A percentile compares a stretch with the other conserved stretches of the same genome.
Conservation (phyloP, 805 yeast species). For the Wickerhamomyces sydowiorum region DNA sequence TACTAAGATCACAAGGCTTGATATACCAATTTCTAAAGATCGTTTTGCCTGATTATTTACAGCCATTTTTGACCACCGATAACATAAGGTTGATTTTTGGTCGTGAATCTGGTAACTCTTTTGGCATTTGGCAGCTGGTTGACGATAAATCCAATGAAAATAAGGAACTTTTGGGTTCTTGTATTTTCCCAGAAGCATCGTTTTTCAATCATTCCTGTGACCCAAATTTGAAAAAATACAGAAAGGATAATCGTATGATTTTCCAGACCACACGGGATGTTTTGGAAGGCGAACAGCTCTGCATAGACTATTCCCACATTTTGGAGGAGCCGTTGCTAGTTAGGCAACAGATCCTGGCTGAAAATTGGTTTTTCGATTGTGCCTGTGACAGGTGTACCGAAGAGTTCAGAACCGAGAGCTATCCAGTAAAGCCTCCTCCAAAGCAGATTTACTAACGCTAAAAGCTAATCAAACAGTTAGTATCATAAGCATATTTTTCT, state of each 20-base stretch:
- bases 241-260: constrained; percentile 32
- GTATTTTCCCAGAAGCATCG: constrained; percentile 57
- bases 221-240: constrained; percentile 46
- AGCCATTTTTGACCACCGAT: constrained; percentile 30
- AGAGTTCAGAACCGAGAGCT: constrained; percentile 21
- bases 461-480: constrained; percentile 14
- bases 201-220: constrained; percentile 63
- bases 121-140: constrained; percentile 57
- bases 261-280: constrained; percentile 40
- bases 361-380: constrained; percentile 59
- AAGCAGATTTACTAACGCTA: constrained; percentile 33
- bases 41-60: constrained; percentile 30
- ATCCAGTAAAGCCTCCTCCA: constrained; percentile 36
- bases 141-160: constrained; percentile 34
- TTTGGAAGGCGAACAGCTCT: constrained; percentile 40
- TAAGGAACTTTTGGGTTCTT: constrained; percentile 52
- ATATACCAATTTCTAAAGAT: constrained; percentile 43
- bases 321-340: constrained; percentile 31
- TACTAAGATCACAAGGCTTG: constrained; percentile 40
- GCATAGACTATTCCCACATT: constrained; percentile 56
- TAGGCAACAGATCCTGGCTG: constrained; percentile 37
- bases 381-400: constrained; percentile 40
- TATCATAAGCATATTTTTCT: not conserved
- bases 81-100: constrained; percentile 46
- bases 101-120: constrained; percentile 59